Percentiles rank a stretch among this genome's conserved stretches.
Evolutionary conservation across 352 stramenopile species (phyloP).

Genomic region (Phytophthora megakarya): DNA sequence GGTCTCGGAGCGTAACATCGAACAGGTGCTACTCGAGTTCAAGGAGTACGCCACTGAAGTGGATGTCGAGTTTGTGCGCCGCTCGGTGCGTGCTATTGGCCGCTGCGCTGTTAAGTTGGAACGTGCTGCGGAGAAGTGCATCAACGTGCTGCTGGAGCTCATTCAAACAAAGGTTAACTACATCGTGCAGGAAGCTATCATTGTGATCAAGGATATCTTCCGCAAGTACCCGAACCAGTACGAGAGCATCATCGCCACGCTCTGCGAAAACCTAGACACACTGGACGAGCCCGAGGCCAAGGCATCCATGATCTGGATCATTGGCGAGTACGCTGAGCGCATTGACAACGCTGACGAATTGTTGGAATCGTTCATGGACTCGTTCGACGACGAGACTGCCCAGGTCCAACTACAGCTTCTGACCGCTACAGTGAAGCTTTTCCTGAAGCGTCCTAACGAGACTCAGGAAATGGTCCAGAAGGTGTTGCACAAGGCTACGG

Average conservation of each 20-base stretch:
- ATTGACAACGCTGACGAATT: conserved; percentile 99
- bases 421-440: conserved; percentile 99
- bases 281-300: conserved; percentile 99
- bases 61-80: conserved; percentile 99
- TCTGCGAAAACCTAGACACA: conserved; percentile 99
- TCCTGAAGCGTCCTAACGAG: conserved; percentile 95
- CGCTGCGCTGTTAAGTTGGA: conserved; percentile 98
- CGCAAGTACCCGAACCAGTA: conserved; percentile 99
- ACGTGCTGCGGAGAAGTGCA: conserved; percentile 97
- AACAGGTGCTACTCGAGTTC: conserved; percentile 98
- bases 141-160: conserved; percentile 98
- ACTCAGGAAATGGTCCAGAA: conserved; percentile 97
- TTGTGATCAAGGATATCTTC: conserved; percentile 99
- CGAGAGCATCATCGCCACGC: conserved; percentile 98
- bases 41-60: conserved; percentile 99
- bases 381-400: conserved; percentile 97
- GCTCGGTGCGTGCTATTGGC: conserved; percentile 97
- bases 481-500: conserved; percentile 97
- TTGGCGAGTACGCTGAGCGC: conserved; percentile 98
- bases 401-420: conserved; percentile 98
- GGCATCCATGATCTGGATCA: conserved; percentile 99
- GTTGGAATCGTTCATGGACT: conserved; percentile 98
- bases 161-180: conserved; percentile 99
- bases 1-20: conserved; percentile 97
- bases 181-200: conserved; percentile 99